Percentiles rank a stretch among this genome's conserved stretches.
Conservation (phyloP, 352 stramenopile genomes). For the Pythium diclinum region DNA sequence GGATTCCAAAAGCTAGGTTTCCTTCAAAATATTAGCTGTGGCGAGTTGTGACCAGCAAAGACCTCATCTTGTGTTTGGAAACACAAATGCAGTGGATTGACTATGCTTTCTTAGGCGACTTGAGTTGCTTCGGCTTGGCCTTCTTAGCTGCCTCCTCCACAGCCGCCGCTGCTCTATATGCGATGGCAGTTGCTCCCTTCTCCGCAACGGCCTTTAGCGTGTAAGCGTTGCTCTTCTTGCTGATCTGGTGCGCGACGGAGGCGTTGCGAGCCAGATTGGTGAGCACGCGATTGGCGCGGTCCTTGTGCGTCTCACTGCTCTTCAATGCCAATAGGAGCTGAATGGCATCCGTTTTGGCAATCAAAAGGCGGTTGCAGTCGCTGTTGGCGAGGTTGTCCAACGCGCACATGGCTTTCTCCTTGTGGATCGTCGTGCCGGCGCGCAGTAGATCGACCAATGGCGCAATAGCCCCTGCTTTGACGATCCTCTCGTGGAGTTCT, state of each 20-base stretch:
- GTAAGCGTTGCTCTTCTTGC: not conserved
- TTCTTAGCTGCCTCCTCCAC: not conserved
- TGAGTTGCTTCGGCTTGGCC: not conserved
- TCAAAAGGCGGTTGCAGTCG: not conserved
- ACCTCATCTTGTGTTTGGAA: not conserved
- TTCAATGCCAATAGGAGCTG: not conserved
- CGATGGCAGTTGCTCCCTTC: not conserved
- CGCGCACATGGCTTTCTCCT: slow-evolving; percentile 1
- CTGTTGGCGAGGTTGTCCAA: not conserved
- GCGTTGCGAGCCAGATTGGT: not conserved
- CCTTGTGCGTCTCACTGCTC: not conserved
- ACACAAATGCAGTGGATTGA: not conserved
- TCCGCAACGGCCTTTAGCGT: not conserved
- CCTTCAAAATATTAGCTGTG: too few species aligned
- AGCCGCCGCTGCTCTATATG: not conserved
- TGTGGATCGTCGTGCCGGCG: not conserved
- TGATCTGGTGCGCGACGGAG: not conserved
- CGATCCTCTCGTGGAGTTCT: not conserved
- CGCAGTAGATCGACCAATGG: not conserved
- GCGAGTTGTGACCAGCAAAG: too few species aligned
- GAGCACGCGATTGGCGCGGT: not conserved
- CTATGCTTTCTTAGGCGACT: not conserved
- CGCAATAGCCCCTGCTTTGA: not conserved
- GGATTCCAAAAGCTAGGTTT: too few species aligned
- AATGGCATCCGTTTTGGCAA: not conserved